Conservation (phyloP, 371 early-diverging fungal species). For the Catenaria anguillulae region DNA sequence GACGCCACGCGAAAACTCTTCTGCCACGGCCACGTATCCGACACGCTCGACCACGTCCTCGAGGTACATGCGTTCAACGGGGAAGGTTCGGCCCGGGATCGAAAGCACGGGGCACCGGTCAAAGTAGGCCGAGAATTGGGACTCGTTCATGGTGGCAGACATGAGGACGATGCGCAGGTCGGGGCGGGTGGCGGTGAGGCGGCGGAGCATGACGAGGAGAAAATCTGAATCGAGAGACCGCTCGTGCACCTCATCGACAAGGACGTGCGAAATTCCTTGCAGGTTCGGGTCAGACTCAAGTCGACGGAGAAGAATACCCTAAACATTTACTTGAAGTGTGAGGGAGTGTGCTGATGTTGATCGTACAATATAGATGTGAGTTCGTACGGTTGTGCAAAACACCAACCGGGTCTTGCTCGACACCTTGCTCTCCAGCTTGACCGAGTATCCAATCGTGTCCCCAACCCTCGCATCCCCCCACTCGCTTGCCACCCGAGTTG, state of each 20-base stretch:
- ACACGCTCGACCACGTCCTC: slow-evolving; percentile 48
- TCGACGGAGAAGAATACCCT: slow-evolving; percentile 37
- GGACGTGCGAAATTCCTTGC: slow-evolving; percentile 24
- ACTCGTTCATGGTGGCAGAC: slow-evolving; percentile 30
- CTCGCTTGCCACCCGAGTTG: slow-evolving; percentile 32
- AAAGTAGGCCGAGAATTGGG: slow-evolving; percentile 25
- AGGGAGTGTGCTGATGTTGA: not conserved
- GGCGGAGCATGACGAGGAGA: slow-evolving; percentile 21
- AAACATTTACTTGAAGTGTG: too few relatives aligned
- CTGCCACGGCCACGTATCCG: slow-evolving; percentile 40
- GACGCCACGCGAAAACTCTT: slow-evolving; percentile 30
- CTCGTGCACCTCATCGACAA: slow-evolving; percentile 52
- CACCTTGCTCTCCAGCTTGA: slow-evolving; percentile 27
- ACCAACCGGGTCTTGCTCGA: slow-evolving; percentile 24
- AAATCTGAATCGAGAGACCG: slow-evolving; percentile 41
- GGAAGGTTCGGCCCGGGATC: slow-evolving; percentile 68
- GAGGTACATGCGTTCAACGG: slow-evolving; percentile 49
- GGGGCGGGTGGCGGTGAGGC: slow-evolving; percentile 14
- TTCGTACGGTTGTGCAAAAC: slow-evolving; percentile 41
- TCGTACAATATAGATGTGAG: slow-evolving; percentile 7
- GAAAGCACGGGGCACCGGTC: slow-evolving; percentile 41
- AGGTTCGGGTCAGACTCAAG: slow-evolving; percentile 24
- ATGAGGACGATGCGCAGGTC: slow-evolving; percentile 38
- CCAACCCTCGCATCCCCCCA: slow-evolving; percentile 17
- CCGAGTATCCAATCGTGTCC: slow-evolving; percentile 31